Evolutionary conservation across 1,284 basidiomycete genomes (phyloP), one percentile per base, ranked within the genome.

Genomic region (Xerocomus tenax): DNA sequence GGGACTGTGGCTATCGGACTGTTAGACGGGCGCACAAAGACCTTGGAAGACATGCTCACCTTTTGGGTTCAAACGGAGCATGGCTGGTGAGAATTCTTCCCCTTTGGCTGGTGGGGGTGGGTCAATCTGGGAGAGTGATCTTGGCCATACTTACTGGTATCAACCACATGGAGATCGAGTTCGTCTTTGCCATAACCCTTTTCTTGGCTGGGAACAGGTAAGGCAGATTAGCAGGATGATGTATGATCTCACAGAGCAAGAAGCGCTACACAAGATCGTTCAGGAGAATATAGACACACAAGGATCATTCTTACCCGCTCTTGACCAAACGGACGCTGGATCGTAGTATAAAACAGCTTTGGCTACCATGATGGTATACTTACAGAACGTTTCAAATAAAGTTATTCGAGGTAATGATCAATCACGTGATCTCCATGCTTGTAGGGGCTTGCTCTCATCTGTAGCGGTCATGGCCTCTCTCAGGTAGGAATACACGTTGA

Each of bases 11-110:
- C 88, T 86, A 55, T 29, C 42, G 52, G 21, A 13, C 8, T 30
- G 35, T 49, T 25, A 50, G 47, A 34, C 38, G 15, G 25, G 45
- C 13, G 19, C 25, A 36, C 3, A 13, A 41, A n/a, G 45, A 8
- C 8, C 18, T 40, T 32, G 13, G 26, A 49, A 18, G 40, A 57
- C 35, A 38, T 3, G 12, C 60, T 21, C 59, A 79, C 87, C 88
- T 63, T 86, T 82, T 35, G 81, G 73, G 65, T 89, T 93, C 64
- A 94, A 71, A 46, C 89, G 81, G 51, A 87, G 71, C 62, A 82
- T 87, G 0, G 81, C 67, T 6, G 79, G 77, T 23, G 74, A 71
- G 61, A 77, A 82, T 58, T 86, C 84, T 61, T 84, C 82, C 51
- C 82, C 85, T 59, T 76, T 83, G 53, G 64, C 83, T 86, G 13